Conservation (phyloP, 345 rosid genomes). For the Bretschneidera sinensis region DNA sequence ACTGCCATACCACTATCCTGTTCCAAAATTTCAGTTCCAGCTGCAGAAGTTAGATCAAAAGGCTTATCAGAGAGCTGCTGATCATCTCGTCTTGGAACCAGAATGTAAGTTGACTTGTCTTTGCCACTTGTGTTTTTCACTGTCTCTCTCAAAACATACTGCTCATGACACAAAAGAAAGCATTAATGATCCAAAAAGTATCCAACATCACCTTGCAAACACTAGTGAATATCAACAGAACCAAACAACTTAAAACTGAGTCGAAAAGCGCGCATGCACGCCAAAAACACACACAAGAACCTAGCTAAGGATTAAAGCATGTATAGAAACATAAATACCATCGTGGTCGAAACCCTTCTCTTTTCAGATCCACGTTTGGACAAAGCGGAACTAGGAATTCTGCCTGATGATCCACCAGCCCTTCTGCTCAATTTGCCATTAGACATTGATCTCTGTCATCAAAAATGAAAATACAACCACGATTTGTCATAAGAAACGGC, state of each 20-base stretch:
- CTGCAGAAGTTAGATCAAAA: conserved; percentile 22
- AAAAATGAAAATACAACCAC: conserved; percentile 1
- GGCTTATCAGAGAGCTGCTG: conserved; percentile 39
- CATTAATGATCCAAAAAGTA: conserved; percentile 5
- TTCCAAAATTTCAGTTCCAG: conserved; percentile 36
- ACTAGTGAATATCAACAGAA: not conserved
- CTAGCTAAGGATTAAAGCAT: not conserved
- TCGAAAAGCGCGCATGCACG: not conserved
- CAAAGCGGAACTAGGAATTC: conserved; percentile 38
- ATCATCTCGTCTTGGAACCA: conserved; percentile 44
- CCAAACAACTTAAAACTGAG: not conserved
- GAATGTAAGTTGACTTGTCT: conserved; percentile 39
- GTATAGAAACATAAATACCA: conserved; percentile 27
- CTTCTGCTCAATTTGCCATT: conserved; percentile 47
- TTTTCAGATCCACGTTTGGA: conserved; percentile 56
- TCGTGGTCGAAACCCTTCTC: conserved; percentile 42
- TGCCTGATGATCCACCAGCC: conserved; percentile 38
- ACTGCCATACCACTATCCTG: conserved; percentile 45
- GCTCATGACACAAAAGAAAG: conserved; percentile 23
- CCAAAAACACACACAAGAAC: no score
- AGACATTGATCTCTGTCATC: conserved; percentile 38
- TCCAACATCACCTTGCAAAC: not conserved
- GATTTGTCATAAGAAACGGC: not conserved
- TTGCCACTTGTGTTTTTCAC: conserved; percentile 37
- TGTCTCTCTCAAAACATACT: conserved; percentile 54